Conservation (phyloP, 2,329 filamentous ascomycete species). For the Exophiala bonariae region DNA sequence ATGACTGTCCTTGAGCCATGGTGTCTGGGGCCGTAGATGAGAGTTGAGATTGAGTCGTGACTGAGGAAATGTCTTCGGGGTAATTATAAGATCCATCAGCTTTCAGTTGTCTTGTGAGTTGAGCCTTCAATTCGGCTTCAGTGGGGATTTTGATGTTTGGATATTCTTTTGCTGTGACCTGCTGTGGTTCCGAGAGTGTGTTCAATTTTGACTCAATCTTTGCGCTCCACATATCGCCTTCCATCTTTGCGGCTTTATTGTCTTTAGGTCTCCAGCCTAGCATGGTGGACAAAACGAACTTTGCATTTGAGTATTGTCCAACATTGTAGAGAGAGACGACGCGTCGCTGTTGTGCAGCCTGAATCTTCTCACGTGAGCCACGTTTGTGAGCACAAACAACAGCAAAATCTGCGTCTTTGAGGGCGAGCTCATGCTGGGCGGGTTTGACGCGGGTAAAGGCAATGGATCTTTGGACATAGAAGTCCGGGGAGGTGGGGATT, state of each 20-base stretch:
- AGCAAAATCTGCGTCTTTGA: constrained; percentile 69
- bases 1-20: constrained; percentile 6
- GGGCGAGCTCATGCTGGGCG: constrained; percentile 60
- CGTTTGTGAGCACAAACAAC: constrained; percentile 64
- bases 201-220: constrained; percentile 57
- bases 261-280: constrained; percentile 54
- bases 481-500: constrained; percentile 67
- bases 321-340: constrained; percentile 72
- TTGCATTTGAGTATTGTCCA: constrained; percentile 71
- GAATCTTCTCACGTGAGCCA: constrained; percentile 72
- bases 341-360: constrained; percentile 78
- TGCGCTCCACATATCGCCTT: constrained; percentile 54
- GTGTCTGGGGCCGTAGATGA: background rate
- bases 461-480: constrained; percentile 79
- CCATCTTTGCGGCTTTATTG: constrained; percentile 30
- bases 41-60: constrained; percentile 2
- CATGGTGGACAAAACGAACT: constrained; percentile 65
- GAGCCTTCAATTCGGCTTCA: constrained; percentile 38
- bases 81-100: constrained; percentile 22
- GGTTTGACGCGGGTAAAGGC: constrained; percentile 67
- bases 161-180: constrained; percentile 51
- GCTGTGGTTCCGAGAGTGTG: constrained; percentile 49
- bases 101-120: constrained; percentile 34
- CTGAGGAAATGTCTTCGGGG: background rate
- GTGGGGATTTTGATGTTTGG: constrained; percentile 50